phyloP scores from a whole-genome alignment of 2,329 filamentous ascomycete genomes.

The Apiospora pterosperma region DNA sequence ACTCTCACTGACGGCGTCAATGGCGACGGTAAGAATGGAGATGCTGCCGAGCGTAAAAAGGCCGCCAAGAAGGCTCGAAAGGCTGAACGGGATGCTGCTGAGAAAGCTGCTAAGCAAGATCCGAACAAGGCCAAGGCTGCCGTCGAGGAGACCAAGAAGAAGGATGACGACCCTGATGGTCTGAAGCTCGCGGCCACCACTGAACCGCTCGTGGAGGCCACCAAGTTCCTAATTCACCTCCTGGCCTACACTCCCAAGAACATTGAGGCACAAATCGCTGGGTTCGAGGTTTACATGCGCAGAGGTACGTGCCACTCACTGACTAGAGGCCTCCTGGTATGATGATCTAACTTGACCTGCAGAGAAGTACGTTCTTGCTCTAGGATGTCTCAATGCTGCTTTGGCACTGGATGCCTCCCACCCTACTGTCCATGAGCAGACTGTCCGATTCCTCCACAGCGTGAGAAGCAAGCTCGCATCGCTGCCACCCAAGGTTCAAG shows the following conservation, averaged over 20 bases:
- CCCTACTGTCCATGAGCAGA: slow-evolving; percentile 73
- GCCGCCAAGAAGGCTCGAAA: slow-evolving; percentile 76
- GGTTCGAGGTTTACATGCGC: slow-evolving; percentile 86
- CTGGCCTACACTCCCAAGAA: slow-evolving; percentile 79
- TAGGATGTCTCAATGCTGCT: slow-evolving; percentile 79
- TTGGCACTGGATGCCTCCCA: slow-evolving; percentile 65
- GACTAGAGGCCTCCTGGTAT: neutral
- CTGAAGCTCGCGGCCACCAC: slow-evolving; percentile 75
- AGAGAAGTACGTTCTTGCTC: slow-evolving; percentile 85
- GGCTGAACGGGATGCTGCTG: slow-evolving; percentile 74
- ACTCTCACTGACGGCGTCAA: slow-evolving; percentile 61
- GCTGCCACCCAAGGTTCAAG: slow-evolving; percentile 61
- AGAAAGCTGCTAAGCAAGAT: slow-evolving; percentile 75
- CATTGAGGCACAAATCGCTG: slow-evolving; percentile 76
- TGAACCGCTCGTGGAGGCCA: slow-evolving; percentile 79
- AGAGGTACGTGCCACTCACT: slow-evolving; percentile 57
- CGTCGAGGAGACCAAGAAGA: slow-evolving; percentile 72
- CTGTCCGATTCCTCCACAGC: slow-evolving; percentile 63
- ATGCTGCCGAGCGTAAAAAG: slow-evolving; percentile 75
- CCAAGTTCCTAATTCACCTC: slow-evolving; percentile 80
- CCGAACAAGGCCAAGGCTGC: slow-evolving; percentile 71
- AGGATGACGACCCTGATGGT: slow-evolving; percentile 85
- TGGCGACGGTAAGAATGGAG: slow-evolving; percentile 44
- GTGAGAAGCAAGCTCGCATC: slow-evolving; percentile 54
- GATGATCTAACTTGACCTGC: slow-evolving; percentile 3